Conservation (phyloP, 495 filamentous ascomycete species). For the Lepidopterella palustris region DNA sequence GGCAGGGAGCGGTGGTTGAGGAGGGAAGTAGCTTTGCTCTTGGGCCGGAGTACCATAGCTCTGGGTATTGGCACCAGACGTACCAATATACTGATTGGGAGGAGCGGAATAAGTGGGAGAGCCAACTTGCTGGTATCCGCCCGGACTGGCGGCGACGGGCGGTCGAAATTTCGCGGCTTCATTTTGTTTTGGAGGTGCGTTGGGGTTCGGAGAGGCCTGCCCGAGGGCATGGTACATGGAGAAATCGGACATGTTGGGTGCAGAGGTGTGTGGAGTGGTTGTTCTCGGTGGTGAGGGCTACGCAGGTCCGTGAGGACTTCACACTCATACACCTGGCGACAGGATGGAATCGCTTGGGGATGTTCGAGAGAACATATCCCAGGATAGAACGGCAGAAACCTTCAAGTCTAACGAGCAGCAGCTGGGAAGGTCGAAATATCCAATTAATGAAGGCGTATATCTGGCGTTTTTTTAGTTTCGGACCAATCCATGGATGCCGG, state of each 20-base stretch:
- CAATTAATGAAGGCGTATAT: neutral
- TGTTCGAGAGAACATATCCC: constrained; percentile 1
- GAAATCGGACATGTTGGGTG: constrained; percentile 62
- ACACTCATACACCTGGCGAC: neutral
- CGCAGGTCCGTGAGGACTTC: neutral
- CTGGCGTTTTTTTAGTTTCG: neutral
- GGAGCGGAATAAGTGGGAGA: constrained; percentile 40
- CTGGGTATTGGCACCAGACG: constrained; percentile 32
- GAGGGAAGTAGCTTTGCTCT: constrained; percentile 32
- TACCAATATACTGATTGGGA: constrained; percentile 40
- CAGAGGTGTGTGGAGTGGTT: neutral
- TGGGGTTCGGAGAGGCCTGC: constrained; percentile 57
- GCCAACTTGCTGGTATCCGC: constrained; percentile 57
- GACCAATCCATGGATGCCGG: too few relatives aligned
- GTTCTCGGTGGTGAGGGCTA: neutral
- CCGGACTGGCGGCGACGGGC: constrained; percentile 41
- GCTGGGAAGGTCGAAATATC: neutral
- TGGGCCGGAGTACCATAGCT: constrained; percentile 11
- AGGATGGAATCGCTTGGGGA: neutral
- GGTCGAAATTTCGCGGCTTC: constrained; percentile 52
- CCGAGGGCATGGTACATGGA: constrained; percentile 70
- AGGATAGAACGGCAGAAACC: neutral
- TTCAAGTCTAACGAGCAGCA: neutral
- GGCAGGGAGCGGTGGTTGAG: constrained; percentile 11
- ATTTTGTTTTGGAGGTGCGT: constrained; percentile 47